Conservation (phyloP, 1,139 yeast genomes). For the Martiniozyma asiatica region DNA sequence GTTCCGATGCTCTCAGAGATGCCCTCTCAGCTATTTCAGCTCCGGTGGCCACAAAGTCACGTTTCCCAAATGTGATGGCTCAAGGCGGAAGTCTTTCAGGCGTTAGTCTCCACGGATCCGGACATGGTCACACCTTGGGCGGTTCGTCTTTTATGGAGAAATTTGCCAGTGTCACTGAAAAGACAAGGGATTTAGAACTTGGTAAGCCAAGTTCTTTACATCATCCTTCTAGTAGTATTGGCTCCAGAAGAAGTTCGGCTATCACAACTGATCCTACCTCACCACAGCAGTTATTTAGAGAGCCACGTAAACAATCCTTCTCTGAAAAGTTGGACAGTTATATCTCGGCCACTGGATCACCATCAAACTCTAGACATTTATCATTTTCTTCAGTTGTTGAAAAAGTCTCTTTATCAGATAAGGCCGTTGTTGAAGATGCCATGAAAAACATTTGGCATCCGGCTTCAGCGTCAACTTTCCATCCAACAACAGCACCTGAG, state of each 20-base stretch:
- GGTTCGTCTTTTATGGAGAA: conserved; percentile 44
- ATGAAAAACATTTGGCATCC: conserved; percentile 49
- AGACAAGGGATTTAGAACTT: conserved; percentile 60
- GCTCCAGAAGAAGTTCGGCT: conserved; percentile 39
- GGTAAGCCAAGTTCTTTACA: conserved; percentile 1
- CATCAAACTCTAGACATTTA: conserved; percentile 17
- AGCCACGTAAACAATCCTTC: conserved; percentile 39
- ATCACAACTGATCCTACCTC: conserved; percentile 22
- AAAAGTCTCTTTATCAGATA: neutral
- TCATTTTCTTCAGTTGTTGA: conserved; percentile 18
- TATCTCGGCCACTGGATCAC: conserved; percentile 26
- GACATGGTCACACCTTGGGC: conserved; percentile 3
- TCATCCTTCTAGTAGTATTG: conserved; percentile 8
- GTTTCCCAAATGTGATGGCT: conserved; percentile 16
- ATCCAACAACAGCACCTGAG: conserved; percentile 25
- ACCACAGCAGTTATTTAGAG: conserved; percentile 19
- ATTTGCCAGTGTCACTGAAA: conserved; percentile 67
- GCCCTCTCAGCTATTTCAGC: conserved; percentile 23
- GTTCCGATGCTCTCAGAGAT: conserved; percentile 21
- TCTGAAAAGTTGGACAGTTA: conserved; percentile 56
- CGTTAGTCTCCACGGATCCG: conserved; percentile 23
- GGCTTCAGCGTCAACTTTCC: conserved; percentile 47
- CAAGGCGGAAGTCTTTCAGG: conserved; percentile 54
- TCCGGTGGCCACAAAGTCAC: conserved; percentile 15
- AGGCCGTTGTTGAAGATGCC: neutral